Evolutionary conservation across 2,329 filamentous ascomycete genomes (phyloP), one percentile per base, ranked within the genome.

Genomic region (Pseudogymnoascus sp.): DNA sequence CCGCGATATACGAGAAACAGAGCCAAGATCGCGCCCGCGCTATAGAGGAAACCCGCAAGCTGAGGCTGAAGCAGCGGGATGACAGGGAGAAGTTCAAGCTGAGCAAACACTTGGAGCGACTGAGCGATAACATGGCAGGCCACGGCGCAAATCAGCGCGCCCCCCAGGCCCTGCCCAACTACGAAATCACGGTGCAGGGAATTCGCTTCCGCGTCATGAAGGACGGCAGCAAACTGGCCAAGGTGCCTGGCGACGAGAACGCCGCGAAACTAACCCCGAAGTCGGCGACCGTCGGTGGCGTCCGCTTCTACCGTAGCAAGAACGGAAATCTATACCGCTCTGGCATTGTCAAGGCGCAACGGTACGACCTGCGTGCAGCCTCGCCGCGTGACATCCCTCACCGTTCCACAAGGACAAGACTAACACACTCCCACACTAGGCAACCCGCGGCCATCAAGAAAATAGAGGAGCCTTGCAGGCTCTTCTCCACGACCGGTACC

Each of bases 251-350:
- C 94, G 83, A 87, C 67, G 75, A 78, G 53, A 83, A 85, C 69
- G 77, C 81, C 37, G 80, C 83, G 60, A 84, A 82, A 60, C 78
- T 81, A 57, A 95, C 91, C 2, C 91, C 91, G 0, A 94, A 91
- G 74, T 82, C 80, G 65, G 81, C 87, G 39, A 76, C 78, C 5
- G 78, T 96, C 63, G 89, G 88, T 59, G 90, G 90, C 41, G 89
- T 96, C 68, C 85, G 83, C 65, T 96, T 96, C 71, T 82, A 90
- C 68, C 84, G 91, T 66, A 96, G 90, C 74, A 95, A 93, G 72
- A 88, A 87, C 67, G 91, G 91, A 64, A 96, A 96, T 68, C 82
- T 96, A 25, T 88, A 92, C 70, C 87, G 90, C 61, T 82, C 88
- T 69, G 86, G 88, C 65, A 80, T 91, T 61, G 82, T 93, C 63